Conservation (phyloP, 2,329 filamentous ascomycete species). For the Colletotrichum tabaci region DNA sequence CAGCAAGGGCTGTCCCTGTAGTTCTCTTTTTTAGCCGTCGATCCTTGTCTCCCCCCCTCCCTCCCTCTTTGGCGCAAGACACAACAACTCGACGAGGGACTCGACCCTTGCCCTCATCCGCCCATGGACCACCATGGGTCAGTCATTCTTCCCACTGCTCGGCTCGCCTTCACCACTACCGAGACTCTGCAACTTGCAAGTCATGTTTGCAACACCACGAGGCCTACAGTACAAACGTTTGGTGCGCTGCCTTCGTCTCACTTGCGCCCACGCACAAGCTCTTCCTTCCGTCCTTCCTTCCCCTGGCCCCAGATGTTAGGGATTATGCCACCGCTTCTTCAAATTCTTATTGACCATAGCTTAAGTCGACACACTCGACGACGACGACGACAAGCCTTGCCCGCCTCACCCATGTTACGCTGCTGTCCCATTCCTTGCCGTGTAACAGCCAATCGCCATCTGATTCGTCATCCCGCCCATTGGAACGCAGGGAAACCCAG, state of each 20-base stretch:
- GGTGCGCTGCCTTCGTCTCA: neutral
- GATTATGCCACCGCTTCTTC: neutral
- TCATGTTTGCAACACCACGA: neutral
- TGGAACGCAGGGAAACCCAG: neutral
- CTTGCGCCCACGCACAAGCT: neutral
- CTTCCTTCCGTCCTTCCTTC: neutral
- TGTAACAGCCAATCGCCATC: slow-evolving; percentile 3
- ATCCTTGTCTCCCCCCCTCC: slow-evolving; percentile 18
- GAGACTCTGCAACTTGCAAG: neutral
- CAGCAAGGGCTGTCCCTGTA: slow-evolving; percentile 38
- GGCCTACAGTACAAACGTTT: neutral
- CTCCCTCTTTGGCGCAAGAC: neutral
- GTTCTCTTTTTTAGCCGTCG: slow-evolving; percentile 37
- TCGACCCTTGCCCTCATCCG: neutral
- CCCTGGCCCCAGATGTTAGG: neutral
- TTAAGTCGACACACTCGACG: neutral
- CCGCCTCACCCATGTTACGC: slow-evolving; percentile 8
- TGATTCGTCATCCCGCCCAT: slow-evolving; percentile 10
- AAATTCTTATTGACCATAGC: neutral
- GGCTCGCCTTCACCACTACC: neutral
- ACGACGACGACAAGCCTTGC: neutral
- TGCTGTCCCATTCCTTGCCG: neutral
- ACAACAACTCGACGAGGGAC: neutral
- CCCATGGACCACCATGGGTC: neutral
- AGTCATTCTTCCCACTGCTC: neutral